These are phyloP conservation scores for Pseudozyma hubeiensis DNA, from an alignment of 1,284 basidiomycete genomes.

Conservation along the genomic window DNA sequence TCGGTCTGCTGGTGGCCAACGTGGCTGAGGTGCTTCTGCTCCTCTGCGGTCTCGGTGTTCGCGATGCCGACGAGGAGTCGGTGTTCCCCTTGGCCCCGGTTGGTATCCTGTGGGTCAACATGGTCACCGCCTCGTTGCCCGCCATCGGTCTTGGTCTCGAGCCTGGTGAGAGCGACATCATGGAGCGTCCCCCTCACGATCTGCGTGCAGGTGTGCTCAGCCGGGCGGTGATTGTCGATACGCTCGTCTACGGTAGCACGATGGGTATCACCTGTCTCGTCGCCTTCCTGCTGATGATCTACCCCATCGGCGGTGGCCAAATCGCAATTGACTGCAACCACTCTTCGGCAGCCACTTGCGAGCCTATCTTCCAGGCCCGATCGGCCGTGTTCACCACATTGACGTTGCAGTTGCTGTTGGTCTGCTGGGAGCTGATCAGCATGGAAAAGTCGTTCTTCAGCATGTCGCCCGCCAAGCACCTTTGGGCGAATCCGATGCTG, in stretches of 20 bases:
- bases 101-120: slow-evolving; percentile 62
- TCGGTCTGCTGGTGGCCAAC: slow-evolving; percentile 61
- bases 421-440: slow-evolving; percentile 62
- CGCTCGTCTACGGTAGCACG: slow-evolving; percentile 57
- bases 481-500: slow-evolving; percentile 59
- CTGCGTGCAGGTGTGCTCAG: slow-evolving; percentile 57
- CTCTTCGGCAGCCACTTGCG: slow-evolving; percentile 47
- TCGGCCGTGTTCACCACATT: slow-evolving; percentile 59
- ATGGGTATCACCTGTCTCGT: slow-evolving; percentile 63
- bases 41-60: slow-evolving; percentile 59
- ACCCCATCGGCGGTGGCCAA: slow-evolving; percentile 52
- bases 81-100: slow-evolving; percentile 62
- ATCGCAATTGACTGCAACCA: slow-evolving; percentile 59
- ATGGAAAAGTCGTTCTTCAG: slow-evolving; percentile 60
- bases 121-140: slow-evolving; percentile 60
- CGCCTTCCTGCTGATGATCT: slow-evolving; percentile 62
- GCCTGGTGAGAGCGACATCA: slow-evolving; percentile 54
- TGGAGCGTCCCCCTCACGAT: slow-evolving; percentile 59
- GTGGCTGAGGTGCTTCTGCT: slow-evolving; percentile 63
- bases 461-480: slow-evolving; percentile 53
- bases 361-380: slow-evolving; percentile 60
- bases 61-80: slow-evolving; percentile 54
- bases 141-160: slow-evolving; percentile 64
- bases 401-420: slow-evolving; percentile 57
- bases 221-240: slow-evolving; percentile 57